Evolutionary conservation across 2,329 filamentous ascomycete species (phyloP).

Genomic region (Xylogone sp.): DNA sequence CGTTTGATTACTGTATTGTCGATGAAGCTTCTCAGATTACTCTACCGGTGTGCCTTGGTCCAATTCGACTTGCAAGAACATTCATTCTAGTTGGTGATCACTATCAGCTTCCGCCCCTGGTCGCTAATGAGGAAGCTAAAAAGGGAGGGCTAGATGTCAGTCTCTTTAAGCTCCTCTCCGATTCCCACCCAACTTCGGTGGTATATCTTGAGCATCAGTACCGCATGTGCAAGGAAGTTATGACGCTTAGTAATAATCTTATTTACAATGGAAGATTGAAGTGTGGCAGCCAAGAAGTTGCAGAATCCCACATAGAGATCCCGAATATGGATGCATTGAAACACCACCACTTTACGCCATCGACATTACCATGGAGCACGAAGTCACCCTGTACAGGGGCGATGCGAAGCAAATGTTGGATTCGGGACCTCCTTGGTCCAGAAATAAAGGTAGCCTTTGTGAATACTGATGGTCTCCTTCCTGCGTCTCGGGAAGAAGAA

Average conservation of each 20-base stretch:
- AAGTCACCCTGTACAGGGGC: slow-evolving; percentile 54
- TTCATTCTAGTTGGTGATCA: slow-evolving; percentile 97
- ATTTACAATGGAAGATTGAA: slow-evolving; percentile 91
- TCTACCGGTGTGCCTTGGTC: slow-evolving; percentile 87
- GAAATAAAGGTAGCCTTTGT: slow-evolving; percentile 76
- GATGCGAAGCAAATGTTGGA: slow-evolving; percentile 59
- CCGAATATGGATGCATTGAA: slow-evolving; percentile 60
- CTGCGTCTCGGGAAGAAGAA: slow-evolving; percentile 69
- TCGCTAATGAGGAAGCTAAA: slow-evolving; percentile 85
- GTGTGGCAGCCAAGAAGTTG: slow-evolving; percentile 78
- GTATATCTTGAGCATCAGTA: slow-evolving; percentile 95
- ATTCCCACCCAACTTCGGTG: slow-evolving; percentile 80
- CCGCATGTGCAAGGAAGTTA: slow-evolving; percentile 96
- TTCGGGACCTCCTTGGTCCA: slow-evolving; percentile 67
- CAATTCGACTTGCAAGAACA: slow-evolving; percentile 85
- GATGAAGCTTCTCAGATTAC: slow-evolving; percentile 98
- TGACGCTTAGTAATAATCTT: slow-evolving; percentile 86
- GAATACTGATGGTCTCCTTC: slow-evolving; percentile 76
- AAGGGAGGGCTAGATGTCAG: slow-evolving; percentile 86
- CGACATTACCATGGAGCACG: slow-evolving; percentile 38
- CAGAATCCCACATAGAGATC: slow-evolving; percentile 63
- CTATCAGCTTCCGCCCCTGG: slow-evolving; percentile 89
- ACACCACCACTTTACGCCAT: slow-evolving; percentile 52
- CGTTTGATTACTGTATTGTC: slow-evolving; percentile 97
- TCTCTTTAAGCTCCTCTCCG: slow-evolving; percentile 89